Base-by-base conservation (phyloP, 805 yeast species). In the Grigorovia transvaalensis region DNA sequence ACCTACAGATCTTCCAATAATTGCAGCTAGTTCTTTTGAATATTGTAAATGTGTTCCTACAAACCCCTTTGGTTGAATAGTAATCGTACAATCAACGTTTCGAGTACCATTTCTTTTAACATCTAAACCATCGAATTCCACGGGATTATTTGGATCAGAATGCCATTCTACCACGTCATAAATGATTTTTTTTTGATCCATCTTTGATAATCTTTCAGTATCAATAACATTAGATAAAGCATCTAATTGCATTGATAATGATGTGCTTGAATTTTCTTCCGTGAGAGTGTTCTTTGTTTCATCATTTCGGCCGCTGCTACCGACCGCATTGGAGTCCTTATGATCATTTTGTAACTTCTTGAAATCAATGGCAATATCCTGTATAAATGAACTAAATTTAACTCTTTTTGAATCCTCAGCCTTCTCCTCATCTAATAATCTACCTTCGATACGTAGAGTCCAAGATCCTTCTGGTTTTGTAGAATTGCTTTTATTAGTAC, bases 371-470 rank as follows among this genome's bases (percentile, higher is more conserved):
- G 95, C 83, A 23, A 93, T 78, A 17, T 91, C 90, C 8, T 90
- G 82, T 59, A 93, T 74, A 60, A 88, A 87, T 2, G 90, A 76
- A 55, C 89, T 83, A 68, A 90, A 86, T 58, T 84, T 82, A 33
- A 77, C 75, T 60, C 84, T 75, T 3, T 59, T 57, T 2, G 78
- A 73, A 44, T 74, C 77, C 29, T 74, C 78, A 1, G 74, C 74
- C 9, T 74, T 71, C 49, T 73, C 76, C 8, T 64, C 64, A 59
- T 81, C 80, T 18, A 90, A 70, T 23, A 88, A 70, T 53, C 90
- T 74, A 13, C 99, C 99, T 68, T 93, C 98, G 27, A 93, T 78
- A 52, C 95, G 76, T 57, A 91, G 75, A 1, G 93, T 85, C 97
- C 97, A 91, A 1, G 79, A 65, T 2, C 87, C 77, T 4, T 48